phyloP scores from a whole-genome alignment of 169 alveolate genomes.

The Babesia sp. region DNA sequence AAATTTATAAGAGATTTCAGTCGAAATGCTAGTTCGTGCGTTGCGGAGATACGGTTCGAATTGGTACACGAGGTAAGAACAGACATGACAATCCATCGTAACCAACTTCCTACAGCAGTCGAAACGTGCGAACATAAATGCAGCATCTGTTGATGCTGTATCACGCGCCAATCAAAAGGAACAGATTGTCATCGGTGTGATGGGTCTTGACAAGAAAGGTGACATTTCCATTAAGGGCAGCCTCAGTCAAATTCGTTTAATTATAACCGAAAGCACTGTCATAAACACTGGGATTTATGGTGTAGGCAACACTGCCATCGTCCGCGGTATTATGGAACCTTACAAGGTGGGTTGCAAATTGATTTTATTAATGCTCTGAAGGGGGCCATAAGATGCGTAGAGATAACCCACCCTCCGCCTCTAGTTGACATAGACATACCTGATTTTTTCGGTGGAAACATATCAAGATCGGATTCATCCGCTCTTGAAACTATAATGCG shows the following conservation, averaged over 20 bases:
- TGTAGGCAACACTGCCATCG: constrained; percentile 67
- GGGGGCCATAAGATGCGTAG: constrained; percentile 66
- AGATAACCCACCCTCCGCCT: constrained; percentile 72
- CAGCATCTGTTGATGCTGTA: constrained; percentile 70
- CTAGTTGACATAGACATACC: constrained; percentile 22
- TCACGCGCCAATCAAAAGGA: constrained; percentile 49
- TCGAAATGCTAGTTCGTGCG: constrained; percentile 19
- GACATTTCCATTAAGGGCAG: constrained; percentile 73
- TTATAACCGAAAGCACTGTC: constrained; percentile 42
- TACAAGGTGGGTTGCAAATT: constrained; percentile 35
- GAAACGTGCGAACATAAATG: constrained; percentile 11
- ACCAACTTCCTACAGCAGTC: not conserved
- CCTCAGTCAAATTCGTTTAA: constrained; percentile 56
- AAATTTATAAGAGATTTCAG: constrained; percentile 52
- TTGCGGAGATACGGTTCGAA: constrained; percentile 64
- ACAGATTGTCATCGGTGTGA: constrained; percentile 69
- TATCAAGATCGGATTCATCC: not conserved
- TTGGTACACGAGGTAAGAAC: constrained; percentile 49
- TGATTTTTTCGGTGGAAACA: constrained; percentile 51
- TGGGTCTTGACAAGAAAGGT: constrained; percentile 69
- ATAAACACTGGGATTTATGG: constrained; percentile 72
- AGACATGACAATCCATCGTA: no score
- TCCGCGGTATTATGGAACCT: constrained; percentile 45
- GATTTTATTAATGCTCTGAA: not conserved
- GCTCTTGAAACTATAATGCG: constrained; percentile 12